phyloP scores from a whole-genome alignment of 2,329 filamentous ascomycete genomes.

The Penicillium sp. region DNA sequence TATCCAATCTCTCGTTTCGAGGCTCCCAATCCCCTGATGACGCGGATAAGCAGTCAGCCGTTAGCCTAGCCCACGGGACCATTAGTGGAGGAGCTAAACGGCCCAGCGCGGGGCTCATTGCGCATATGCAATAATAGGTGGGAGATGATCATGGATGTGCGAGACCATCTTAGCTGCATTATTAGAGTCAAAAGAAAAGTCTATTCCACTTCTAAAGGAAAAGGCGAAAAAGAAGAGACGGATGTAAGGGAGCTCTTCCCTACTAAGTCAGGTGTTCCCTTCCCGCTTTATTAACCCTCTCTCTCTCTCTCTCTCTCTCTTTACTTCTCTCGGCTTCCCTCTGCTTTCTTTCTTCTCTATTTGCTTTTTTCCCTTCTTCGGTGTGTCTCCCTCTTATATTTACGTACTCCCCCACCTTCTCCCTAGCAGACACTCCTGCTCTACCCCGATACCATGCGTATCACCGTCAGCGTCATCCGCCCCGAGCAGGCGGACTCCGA shows the following conservation, averaged over 20 bases:
- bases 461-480: constrained; percentile 81
- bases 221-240: constrained; percentile 1
- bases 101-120: constrained; percentile 2
- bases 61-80: background rate
- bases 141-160: background rate
- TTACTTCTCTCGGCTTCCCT: background rate
- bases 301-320: background rate
- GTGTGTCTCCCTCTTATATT: background rate
- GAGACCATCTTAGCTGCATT: background rate
- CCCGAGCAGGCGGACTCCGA: constrained; percentile 67
- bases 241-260: constrained; percentile 11
- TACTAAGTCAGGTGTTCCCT: constrained; percentile 5
- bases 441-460: constrained; percentile 60
- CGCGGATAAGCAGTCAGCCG: background rate
- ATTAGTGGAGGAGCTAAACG: constrained; percentile 4
- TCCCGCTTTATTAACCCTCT: constrained; percentile 9
- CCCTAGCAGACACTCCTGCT: background rate
- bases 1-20: background rate
- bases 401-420: background rate
- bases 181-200: background rate
- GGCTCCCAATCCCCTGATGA: background rate
- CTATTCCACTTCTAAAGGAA: background rate
- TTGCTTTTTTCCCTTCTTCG: background rate
- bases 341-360: background rate
- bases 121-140: constrained; percentile 8